Evolutionary conservation across 2,329 filamentous ascomycete species (phyloP).

Genomic region (Tolypocladium pustulatum): DNA sequence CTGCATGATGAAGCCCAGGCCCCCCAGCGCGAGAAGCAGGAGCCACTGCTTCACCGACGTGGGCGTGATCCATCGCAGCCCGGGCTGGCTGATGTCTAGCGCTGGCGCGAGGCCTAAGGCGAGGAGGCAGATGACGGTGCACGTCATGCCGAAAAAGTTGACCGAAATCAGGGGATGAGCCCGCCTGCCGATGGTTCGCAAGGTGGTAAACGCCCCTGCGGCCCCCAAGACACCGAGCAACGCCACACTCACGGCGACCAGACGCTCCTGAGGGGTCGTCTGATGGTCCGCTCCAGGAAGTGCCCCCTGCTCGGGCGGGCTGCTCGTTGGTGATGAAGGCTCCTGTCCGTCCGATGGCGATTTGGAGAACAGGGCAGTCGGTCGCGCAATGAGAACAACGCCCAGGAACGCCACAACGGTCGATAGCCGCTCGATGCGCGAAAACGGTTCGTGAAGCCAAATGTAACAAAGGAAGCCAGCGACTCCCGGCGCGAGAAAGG

Average conservation of each 20-base stretch:
- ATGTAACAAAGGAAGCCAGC: conserved; percentile 73
- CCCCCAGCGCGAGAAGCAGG: conserved; percentile 56
- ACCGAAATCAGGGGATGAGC: conserved; percentile 77
- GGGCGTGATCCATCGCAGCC: conserved; percentile 31
- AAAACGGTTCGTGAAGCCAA: conserved; percentile 66
- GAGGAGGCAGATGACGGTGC: conserved; percentile 54
- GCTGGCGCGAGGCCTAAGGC: conserved; percentile 43
- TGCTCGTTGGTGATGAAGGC: conserved; percentile 8
- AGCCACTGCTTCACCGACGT: conserved; percentile 45
- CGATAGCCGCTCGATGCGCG: conserved; percentile 64
- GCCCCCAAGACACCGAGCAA: conserved; percentile 70
- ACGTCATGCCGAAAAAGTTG: conserved; percentile 70
- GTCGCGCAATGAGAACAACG: conserved; percentile 74
- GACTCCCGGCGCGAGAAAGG: conserved; percentile 72
- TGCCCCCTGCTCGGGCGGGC: conserved; percentile 1
- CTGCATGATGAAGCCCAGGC: conserved; percentile 75
- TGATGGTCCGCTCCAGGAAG: conserved; percentile 23
- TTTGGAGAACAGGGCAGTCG: conserved; percentile 41
- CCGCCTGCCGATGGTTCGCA: conserved; percentile 69
- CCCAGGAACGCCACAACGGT: conserved; percentile 66
- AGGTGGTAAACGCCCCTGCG: conserved; percentile 61
- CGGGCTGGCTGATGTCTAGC: conserved; percentile 34
- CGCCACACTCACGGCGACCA: conserved; percentile 60
- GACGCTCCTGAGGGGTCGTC: conserved; percentile 50
- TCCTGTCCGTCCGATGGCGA: conserved; percentile 5